Evolutionary conservation across 208 protist genomes (phyloP), one percentile per base, ranked within the genome.

Genomic region (Herpetomonas samuelpessoai): DNA sequence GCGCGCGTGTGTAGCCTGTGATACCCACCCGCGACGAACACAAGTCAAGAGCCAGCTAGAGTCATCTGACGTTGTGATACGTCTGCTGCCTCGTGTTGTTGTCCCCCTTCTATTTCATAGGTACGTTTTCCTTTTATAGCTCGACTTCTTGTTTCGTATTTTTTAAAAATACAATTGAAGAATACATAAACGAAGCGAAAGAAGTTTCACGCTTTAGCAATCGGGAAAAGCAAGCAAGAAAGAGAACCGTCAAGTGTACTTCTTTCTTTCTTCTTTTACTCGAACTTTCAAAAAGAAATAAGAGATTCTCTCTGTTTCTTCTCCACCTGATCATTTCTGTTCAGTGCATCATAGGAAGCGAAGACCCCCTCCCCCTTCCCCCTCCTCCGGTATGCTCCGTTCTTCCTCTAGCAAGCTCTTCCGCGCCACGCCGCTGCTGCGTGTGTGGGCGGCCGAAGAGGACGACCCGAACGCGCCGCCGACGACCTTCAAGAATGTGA

Each of bases 401-500:
- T 31, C 18, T 7, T 75, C 54, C 46, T 57, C 66, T 35, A 59
- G 64, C 49, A 57, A 58, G 24, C 31, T 68, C 2, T 41, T 91
- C 22, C 83, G 82, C 49, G 59, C 69, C 24, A 82, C 80, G 16
- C 77, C 80, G 48, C 39, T 86, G 63, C 76, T 88, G 53, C 83
- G 83, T 54, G 88, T 91, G 21, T 95, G 85, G 86, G 86, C 86
- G 1, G 88, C 88, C 16, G 88, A 95, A 68, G 88, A 75, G 27
- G 86, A 92, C 59, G 88, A 95, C 60, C 41, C 66, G 27, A 79
- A 84, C 67, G 88, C 88, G 2, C 88, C 88, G 6, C 81, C 75
- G 29, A 95, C 88, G 1, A 95, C 88, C 30, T 95, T 95, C 71
- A 91, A 92, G 62, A 95, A 95, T 47, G 88, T 95, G 27, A 91